phyloP scores from a whole-genome alignment of 805 yeast species.

The Candida xyloterini region DNA sequence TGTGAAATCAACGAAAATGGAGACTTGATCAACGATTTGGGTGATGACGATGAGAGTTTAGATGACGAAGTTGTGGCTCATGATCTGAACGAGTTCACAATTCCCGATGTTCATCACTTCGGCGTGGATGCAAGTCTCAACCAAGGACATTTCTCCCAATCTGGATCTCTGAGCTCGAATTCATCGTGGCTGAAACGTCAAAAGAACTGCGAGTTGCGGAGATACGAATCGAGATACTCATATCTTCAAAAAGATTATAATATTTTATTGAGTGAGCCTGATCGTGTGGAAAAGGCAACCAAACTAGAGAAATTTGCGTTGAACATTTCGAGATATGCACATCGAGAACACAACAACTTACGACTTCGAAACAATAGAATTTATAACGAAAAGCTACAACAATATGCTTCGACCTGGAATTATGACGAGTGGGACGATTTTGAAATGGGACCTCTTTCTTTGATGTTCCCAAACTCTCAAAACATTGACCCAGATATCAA shows the following conservation, averaged over 20 bases:
- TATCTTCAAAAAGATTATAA: constrained; percentile 21
- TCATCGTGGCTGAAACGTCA: constrained; percentile 8
- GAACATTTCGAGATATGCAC: constrained; percentile 28
- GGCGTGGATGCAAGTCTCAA: constrained; percentile 3
- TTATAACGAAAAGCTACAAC: constrained; percentile 21
- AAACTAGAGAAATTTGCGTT: constrained; percentile 29
- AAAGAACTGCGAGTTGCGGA: constrained; percentile 7
- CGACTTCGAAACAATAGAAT: constrained; percentile 27
- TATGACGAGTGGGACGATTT: constrained; percentile 40
- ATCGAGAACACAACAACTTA: constrained; percentile 27
- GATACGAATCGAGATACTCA: constrained; percentile 18
- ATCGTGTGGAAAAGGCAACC: constrained; percentile 26
- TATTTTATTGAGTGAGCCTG: constrained; percentile 20
- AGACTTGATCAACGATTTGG: constrained; percentile 25
- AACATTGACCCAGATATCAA: constrained; percentile 30
- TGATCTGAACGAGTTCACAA: constrained; percentile 34
- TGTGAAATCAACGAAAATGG: constrained; percentile 25
- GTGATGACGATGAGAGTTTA: constrained; percentile 22
- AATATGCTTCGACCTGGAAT: constrained; percentile 40
- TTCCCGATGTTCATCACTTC: constrained; percentile 13
- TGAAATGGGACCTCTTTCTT: constrained; percentile 28
- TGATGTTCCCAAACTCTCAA: constrained; percentile 21
- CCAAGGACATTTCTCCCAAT: constrained; percentile 5
- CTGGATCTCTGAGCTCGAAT: constrained; percentile 1
- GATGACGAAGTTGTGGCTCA: constrained; percentile 42